These are phyloP conservation scores for Cornus suecica DNA, from an alignment of 148 eudicot genomes.

Conservation along the genomic window DNA sequence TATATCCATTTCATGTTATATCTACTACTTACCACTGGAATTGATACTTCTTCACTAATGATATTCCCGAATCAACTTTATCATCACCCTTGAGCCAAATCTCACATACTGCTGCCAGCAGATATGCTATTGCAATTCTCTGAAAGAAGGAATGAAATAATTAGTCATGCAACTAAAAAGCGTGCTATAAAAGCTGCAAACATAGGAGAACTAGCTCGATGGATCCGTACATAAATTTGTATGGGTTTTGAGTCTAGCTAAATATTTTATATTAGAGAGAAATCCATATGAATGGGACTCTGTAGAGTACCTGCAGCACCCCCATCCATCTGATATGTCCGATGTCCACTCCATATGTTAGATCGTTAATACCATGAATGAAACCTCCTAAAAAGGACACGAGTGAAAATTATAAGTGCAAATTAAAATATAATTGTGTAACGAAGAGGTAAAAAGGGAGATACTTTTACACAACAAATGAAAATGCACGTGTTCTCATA, in stretches of 20 bases:
- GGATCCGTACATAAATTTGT: background rate
- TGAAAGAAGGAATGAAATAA: slow-evolving; percentile 1
- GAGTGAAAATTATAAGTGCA: background rate
- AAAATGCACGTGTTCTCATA: background rate
- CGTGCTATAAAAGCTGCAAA: background rate
- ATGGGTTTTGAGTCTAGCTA: background rate
- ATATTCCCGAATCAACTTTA: slow-evolving; percentile 17
- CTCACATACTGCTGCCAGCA: slow-evolving; percentile 22
- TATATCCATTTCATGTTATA: background rate
- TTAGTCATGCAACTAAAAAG: background rate
- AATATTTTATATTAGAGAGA: background rate
- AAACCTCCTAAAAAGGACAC: slow-evolving; percentile 27
- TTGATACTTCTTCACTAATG: slow-evolving; percentile 22
- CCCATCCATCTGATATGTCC: slow-evolving; percentile 31
- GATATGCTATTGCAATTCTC: slow-evolving; percentile 29
- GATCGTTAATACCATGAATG: slow-evolving; percentile 20
- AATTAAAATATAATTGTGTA: background rate
- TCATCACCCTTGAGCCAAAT: slow-evolving; percentile 23
- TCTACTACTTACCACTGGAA: slow-evolving; percentile 19
- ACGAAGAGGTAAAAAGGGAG: background rate
- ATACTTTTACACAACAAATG: background rate
- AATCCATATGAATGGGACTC: background rate
- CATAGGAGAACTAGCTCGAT: background rate
- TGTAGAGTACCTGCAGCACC: slow-evolving; percentile 24
- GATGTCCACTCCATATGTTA: slow-evolving; percentile 34